These are phyloP conservation scores for Rhizopogon sp. DNA, from an alignment of 768 basidiomycete genomes.

Conservation along the genomic window DNA sequence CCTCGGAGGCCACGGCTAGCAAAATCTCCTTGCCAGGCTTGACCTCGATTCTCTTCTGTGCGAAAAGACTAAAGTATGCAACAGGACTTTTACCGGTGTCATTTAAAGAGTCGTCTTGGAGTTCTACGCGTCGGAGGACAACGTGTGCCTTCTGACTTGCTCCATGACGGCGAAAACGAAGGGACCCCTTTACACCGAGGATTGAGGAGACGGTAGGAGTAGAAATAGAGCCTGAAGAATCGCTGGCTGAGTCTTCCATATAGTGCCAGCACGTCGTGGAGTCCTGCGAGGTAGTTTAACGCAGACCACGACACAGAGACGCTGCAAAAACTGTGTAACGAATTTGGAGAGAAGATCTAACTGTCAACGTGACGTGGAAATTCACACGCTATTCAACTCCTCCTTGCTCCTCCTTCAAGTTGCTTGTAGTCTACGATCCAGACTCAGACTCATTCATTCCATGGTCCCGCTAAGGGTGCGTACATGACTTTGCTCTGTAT, in stretches of 20 bases:
- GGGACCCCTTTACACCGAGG: conserved; percentile 54
- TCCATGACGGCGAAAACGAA: conserved; percentile 65
- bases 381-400: neutral
- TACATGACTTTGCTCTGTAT: too few relatives aligned
- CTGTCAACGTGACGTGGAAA: conserved; percentile 5
- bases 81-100: conserved; percentile 33
- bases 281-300: conserved; percentile 6
- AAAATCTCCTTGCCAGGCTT: conserved; percentile 69
- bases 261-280: conserved; percentile 8
- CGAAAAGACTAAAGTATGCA: conserved; percentile 60
- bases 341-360: conserved; percentile 2
- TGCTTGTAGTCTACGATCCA: too few relatives aligned
- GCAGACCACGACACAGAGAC: conserved; percentile 6
- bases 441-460: too few relatives aligned
- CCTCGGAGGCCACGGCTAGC: conserved; percentile 48
- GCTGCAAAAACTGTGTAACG: conserved; percentile 6
- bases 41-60: conserved; percentile 64
- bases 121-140: conserved; percentile 56
- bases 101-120: conserved; percentile 39
- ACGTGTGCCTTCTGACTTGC: conserved; percentile 66
- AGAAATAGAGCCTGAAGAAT: conserved; percentile 24
- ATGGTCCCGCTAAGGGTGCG: too few relatives aligned
- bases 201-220: conserved; percentile 42
- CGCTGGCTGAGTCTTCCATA: conserved; percentile 36
- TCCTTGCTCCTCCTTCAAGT: too few relatives aligned